Evolutionary conservation across 441 rosid genomes (phyloP).

Genomic region (Erysimum pusillum): DNA sequence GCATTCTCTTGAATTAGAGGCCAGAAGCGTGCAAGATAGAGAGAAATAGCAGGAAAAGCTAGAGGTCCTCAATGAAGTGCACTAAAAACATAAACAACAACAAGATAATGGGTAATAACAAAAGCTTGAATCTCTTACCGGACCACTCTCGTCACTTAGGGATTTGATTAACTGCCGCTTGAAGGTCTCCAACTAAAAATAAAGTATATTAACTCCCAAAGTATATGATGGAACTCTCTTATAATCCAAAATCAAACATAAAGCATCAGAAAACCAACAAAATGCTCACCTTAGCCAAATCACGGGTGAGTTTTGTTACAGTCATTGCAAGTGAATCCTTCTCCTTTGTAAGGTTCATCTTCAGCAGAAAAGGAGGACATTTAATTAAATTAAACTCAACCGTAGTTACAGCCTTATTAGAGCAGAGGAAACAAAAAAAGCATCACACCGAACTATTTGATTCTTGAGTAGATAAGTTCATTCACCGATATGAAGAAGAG

Average conservation of each 20-base stretch:
- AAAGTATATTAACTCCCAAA: neutral
- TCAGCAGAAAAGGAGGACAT: neutral
- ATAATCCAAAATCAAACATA: neutral
- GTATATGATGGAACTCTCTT: neutral
- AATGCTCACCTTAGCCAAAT: constrained; percentile 46
- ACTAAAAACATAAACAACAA: neutral
- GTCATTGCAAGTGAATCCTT: constrained; percentile 47
- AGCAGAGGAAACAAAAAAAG: constrained; percentile 12
- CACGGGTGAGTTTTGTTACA: constrained; percentile 43
- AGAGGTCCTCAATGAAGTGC: neutral
- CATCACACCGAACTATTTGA: neutral
- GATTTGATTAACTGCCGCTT: constrained; percentile 89
- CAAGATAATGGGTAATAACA: neutral
- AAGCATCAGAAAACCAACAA: constrained; percentile 1
- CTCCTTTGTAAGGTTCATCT: constrained; percentile 48
- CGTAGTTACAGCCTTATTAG: constrained; percentile 3
- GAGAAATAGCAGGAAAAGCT: neutral
- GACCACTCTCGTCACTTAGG: constrained; percentile 64
- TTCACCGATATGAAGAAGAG: neutral
- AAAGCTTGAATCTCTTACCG: constrained; percentile 53
- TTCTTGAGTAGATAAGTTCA: neutral
- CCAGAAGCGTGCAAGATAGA: constrained; percentile 16
- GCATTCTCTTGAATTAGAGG: constrained; percentile 8
- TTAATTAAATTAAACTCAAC: neutral
- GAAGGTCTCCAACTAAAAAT: constrained; percentile 76